Conservation (phyloP, 495 filamentous ascomycete genomes). For the Xeromyces bisporus region DNA sequence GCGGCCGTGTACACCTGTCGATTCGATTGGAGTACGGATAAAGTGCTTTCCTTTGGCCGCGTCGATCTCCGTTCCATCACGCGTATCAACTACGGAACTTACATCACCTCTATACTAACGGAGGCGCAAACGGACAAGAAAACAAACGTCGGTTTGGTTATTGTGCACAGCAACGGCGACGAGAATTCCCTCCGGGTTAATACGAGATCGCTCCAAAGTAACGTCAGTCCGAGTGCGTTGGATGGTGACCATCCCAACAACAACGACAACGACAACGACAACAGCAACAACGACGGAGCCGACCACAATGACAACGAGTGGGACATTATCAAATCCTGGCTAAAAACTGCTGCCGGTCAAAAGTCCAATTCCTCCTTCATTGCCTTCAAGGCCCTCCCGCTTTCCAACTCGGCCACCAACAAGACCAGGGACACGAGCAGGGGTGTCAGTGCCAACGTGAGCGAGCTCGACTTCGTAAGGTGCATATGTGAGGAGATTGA, state of each 20-base stretch:
- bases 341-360: conserved; percentile 14
- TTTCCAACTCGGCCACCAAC: conserved; percentile 27
- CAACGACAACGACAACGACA: conserved; percentile 17
- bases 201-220: conserved; percentile 60
- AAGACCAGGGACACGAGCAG: conserved; percentile 17
- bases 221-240: conserved; percentile 14
- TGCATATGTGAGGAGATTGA: conserved; percentile 47
- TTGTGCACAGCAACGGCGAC: conserved; percentile 54
- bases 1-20: conserved; percentile 69
- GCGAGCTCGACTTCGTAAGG: conserved; percentile 52
- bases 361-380: conserved; percentile 26
- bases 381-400: conserved; percentile 36
- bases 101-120: conserved; percentile 75
- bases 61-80: conserved; percentile 56
- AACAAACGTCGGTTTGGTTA: conserved; percentile 65
- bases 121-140: conserved; percentile 52
- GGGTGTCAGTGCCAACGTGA: conserved; percentile 23
- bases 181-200: conserved; percentile 59
- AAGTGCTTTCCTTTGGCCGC: conserved; percentile 78
- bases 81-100: conserved; percentile 59
- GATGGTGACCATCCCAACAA: conserved; percentile 11
- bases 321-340: conserved; percentile 28
- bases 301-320: conserved; percentile 13
- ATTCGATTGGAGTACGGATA: conserved; percentile 87
- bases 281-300: conserved; percentile 13